Percentiles rank a stretch among this genome's conserved stretches.
Evolutionary conservation across 78 protist species (phyloP).

Genomic region (Pelomyxa schiedti): DNA sequence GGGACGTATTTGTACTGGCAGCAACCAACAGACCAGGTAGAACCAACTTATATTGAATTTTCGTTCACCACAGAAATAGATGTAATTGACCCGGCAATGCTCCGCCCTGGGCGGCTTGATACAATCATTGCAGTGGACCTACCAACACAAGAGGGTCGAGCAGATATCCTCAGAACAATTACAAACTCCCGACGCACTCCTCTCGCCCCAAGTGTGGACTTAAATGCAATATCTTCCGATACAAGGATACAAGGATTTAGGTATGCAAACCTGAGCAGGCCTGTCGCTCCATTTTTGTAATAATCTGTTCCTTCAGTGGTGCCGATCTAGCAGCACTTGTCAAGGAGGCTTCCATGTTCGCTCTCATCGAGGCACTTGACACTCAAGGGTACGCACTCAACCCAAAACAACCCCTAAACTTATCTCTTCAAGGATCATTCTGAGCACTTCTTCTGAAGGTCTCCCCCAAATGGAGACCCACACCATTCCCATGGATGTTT

Average conservation of each 20-base stretch:
- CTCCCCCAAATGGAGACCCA: no score
- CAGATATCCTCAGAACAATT: conserved; percentile 17
- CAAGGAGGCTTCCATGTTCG: conserved; percentile 53
- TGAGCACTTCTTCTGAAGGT: no score
- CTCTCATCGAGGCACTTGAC: conserved; percentile 11
- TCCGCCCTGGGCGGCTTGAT: conserved; percentile 98
- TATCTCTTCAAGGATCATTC: no score
- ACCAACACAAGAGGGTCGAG: conserved; percentile 59
- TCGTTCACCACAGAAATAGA: no score
- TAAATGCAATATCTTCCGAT: conserved; percentile 22
- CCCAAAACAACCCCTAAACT: no score
- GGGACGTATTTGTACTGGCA: conserved; percentile 73
- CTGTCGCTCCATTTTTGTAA: neutral
- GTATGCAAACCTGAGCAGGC: neutral
- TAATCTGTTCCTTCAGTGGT: no score
- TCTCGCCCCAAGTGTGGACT: conserved; percentile 6
- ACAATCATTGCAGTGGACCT: conserved; percentile 88
- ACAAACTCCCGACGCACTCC: conserved; percentile 13
- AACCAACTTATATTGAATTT: neutral
- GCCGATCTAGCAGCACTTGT: conserved; percentile 66
- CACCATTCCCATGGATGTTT: no score
- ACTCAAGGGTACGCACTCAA: no score
- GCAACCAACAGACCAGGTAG: conserved; percentile 98
- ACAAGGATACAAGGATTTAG: conserved; percentile 27
- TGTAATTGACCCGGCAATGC: conserved; percentile 87